Evolutionary conservation across 1,139 yeast genomes (phyloP).

Genomic region (Wickerhamomyces sp.): DNA sequence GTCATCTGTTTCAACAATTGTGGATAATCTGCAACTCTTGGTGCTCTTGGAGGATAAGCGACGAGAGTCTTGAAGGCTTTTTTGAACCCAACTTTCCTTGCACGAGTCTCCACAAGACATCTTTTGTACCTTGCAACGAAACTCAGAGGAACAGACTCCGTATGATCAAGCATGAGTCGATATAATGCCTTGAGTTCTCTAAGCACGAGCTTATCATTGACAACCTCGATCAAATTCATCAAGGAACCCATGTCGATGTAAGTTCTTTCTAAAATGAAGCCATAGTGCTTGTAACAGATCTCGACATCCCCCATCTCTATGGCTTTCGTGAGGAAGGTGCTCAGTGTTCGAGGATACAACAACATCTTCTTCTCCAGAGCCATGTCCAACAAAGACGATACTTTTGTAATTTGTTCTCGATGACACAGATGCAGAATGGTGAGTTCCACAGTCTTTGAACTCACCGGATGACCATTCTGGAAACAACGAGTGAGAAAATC

Average conservation of each 20-base stretch:
- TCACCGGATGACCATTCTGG: conserved; percentile 1
- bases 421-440: conserved; percentile 10
- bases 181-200: conserved; percentile 12
- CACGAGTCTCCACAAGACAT: conserved; percentile 9
- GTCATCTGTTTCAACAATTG: conserved; percentile 5
- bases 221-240: conserved; percentile 8
- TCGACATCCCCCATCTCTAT: conserved; percentile 6
- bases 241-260: conserved; percentile 15
- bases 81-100: conserved; percentile 7
- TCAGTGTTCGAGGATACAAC: conserved; percentile 13
- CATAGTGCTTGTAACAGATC: conserved; percentile 6
- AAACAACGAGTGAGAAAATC: conserved; percentile 1
- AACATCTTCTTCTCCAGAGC: conserved; percentile 2
- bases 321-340: conserved; percentile 8
- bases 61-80: conserved; percentile 7
- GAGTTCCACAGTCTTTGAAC: conserved; percentile 11
- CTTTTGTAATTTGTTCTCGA: conserved; percentile 5
- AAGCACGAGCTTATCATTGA: conserved; percentile 5
- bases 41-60: conserved; percentile 1
- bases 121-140: conserved; percentile 6
- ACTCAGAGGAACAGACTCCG: conserved; percentile 3
- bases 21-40: conserved; percentile 14
- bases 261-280: conserved; percentile 4
- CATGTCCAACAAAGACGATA: conserved; percentile 5
- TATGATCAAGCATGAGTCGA: conserved; percentile 2